These are phyloP conservation scores for Colletotrichum sp. DNA, from an alignment of 2,329 filamentous ascomycete genomes.

Conservation along the genomic window DNA sequence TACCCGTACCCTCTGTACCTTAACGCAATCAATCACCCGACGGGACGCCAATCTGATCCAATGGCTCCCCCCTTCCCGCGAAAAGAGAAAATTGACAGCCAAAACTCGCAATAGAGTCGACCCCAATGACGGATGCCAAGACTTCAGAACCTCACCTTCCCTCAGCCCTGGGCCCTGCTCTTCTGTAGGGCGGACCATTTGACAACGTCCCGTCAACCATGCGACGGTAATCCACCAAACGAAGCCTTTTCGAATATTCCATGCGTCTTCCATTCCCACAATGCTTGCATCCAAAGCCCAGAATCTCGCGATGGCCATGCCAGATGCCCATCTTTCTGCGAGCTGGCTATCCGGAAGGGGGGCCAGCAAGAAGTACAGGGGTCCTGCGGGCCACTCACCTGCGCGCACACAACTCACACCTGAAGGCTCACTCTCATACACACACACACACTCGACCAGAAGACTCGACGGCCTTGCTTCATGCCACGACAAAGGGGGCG, in stretches of 20 bases:
- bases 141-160: conserved; percentile 19
- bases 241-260: conserved; percentile 20
- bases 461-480: neutral
- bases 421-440: neutral
- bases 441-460: neutral
- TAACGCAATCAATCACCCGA: neutral
- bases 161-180: conserved; percentile 21
- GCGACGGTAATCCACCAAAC: conserved; percentile 19
- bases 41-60: conserved; percentile 4
- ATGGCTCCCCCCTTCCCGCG: neutral
- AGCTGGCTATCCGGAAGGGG: neutral
- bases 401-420: neutral
- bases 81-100: conserved; percentile 14
- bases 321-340: neutral
- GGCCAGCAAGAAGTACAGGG: neutral
- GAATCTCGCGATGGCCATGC: conserved; percentile 1
- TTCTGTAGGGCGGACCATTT: conserved; percentile 18
- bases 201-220: conserved; percentile 20
- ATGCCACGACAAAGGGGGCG: neutral
- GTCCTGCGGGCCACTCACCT: neutral
- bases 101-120: conserved; percentile 8
- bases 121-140: conserved; percentile 22
- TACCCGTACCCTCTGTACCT: neutral
- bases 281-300: neutral
- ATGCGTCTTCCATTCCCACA: conserved; percentile 13